Conservation (phyloP, 2,329 filamentous ascomycete genomes). For the Penicillium occitanis region DNA sequence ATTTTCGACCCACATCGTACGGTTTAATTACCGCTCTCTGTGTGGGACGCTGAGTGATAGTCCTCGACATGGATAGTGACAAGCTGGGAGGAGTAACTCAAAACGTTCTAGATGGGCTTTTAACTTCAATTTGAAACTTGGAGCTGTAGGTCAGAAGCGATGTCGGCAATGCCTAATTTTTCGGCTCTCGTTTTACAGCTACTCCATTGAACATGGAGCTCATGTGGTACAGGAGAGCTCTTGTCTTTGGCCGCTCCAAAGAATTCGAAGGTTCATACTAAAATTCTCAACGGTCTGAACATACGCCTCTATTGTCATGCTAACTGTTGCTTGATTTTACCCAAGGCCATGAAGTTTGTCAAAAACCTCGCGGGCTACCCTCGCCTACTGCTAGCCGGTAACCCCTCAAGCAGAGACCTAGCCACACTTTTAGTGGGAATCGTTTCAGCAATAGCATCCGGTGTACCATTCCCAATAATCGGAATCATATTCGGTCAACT, state of each 20-base stretch:
- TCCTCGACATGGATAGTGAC: not conserved
- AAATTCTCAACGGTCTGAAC: not conserved
- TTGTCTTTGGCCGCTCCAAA: not conserved
- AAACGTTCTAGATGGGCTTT: not conserved
- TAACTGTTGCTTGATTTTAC: not conserved
- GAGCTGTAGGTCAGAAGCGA: not conserved
- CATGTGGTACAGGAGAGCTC: not conserved
- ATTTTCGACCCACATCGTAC: not conserved
- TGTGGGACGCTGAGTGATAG: not conserved
- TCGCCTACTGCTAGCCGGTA: slow-evolving; percentile 39
- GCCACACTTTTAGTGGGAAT: slow-evolving; percentile 31
- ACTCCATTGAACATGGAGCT: not conserved
- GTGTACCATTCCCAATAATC: slow-evolving; percentile 41
- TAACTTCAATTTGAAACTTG: not conserved
- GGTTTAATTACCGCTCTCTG: not conserved
- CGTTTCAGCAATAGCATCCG: slow-evolving; percentile 35
- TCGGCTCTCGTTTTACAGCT: not conserved
- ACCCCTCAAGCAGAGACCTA: slow-evolving; percentile 35
- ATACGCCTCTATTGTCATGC: not conserved
- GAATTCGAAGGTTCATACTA: not conserved
- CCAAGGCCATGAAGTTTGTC: slow-evolving; percentile 30
- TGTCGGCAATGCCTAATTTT: not conserved
- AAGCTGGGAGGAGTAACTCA: not conserved
- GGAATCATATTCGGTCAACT: slow-evolving; percentile 43
- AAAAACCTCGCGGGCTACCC: slow-evolving; percentile 37